Conservation (phyloP, 495 filamentous ascomycete species). For the Penicillium silybi region DNA sequence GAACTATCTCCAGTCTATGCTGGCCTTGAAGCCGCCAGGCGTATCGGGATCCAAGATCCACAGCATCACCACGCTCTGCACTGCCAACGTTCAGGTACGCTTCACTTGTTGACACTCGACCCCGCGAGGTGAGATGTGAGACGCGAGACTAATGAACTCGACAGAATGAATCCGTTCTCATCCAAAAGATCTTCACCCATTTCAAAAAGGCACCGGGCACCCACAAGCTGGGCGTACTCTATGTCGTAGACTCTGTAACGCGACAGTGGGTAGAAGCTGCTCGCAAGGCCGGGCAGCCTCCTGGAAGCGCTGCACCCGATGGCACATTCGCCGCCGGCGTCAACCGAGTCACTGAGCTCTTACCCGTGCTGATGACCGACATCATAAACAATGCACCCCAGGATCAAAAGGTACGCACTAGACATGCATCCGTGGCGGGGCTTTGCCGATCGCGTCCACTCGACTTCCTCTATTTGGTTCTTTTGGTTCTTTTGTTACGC, state of each 20-base stretch:
- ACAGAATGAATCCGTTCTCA: constrained; percentile 91
- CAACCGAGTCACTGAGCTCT: constrained; percentile 91
- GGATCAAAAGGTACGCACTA: constrained; percentile 96
- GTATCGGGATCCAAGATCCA: constrained; percentile 88
- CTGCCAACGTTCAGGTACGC: constrained; percentile 89
- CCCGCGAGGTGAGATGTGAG: constrained; percentile 1
- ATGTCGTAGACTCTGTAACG: constrained; percentile 99
- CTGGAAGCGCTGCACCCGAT: constrained; percentile 71
- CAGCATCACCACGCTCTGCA: constrained; percentile 79
- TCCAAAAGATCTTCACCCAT: constrained; percentile 93
- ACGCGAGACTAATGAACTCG: constrained; percentile 31
- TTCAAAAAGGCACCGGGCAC: constrained; percentile 94
- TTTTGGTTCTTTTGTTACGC: constrained; percentile 18
- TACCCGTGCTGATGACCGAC: constrained; percentile 93
- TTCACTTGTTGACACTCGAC: neutral
- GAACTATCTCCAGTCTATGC: constrained; percentile 84
- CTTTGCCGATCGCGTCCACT: neutral
- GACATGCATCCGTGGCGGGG: constrained; percentile 23
- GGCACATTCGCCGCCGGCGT: constrained; percentile 94
- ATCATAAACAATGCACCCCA: constrained; percentile 83
- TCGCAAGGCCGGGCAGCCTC: constrained; percentile 74
- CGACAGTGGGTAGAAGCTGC: constrained; percentile 97
- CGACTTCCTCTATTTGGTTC: neutral
- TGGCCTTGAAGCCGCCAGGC: constrained; percentile 83
- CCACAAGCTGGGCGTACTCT: constrained; percentile 97